A percentile compares a stretch with the other conserved stretches of the same genome.
Conservation (phyloP, 2,329 filamentous ascomycete genomes). For the Fusarium sp. region DNA sequence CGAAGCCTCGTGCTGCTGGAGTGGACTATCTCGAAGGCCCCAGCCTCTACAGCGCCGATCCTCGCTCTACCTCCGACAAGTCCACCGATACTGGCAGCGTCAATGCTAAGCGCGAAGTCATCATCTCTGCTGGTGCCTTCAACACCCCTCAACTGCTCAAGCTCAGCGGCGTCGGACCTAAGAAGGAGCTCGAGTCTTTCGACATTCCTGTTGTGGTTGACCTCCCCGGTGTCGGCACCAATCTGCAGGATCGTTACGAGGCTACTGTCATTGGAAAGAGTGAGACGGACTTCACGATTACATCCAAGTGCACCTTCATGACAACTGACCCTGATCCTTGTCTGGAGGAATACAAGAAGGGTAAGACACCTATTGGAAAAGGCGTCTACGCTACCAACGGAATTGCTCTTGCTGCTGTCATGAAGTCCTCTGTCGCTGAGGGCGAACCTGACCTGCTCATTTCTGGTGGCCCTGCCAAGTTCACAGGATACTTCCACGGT, state of each 20-base stretch:
- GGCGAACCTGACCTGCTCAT: conserved; percentile 65
- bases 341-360: conserved; percentile 31
- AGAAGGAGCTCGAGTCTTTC: conserved; percentile 44
- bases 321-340: conserved; percentile 33
- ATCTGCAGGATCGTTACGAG: conserved; percentile 67
- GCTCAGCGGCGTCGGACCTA: conserved; percentile 54
- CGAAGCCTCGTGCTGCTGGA: conserved; percentile 48
- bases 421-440: conserved; percentile 51
- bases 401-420: conserved; percentile 60
- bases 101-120: conserved; percentile 52
- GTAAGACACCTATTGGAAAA: conserved; percentile 27
- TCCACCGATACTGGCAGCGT: conserved; percentile 8
- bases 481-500: conserved; percentile 67
- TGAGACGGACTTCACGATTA: conserved; percentile 33
- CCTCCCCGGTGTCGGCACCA: conserved; percentile 67
- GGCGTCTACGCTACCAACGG: conserved; percentile 59
- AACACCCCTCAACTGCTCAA: conserved; percentile 64
- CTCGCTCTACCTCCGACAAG: conserved; percentile 31
- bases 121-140: conserved; percentile 61
- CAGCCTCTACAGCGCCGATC: conserved; percentile 42
- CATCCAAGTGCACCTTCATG: conserved; percentile 38
- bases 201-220: conserved; percentile 47
- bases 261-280: conserved; percentile 39
- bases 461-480: conserved; percentile 64
- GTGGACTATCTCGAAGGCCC: conserved; percentile 48